Conservation (phyloP, 1,284 basidiomycete genomes). For the Sporisorium iseilematis-ciliati region DNA sequence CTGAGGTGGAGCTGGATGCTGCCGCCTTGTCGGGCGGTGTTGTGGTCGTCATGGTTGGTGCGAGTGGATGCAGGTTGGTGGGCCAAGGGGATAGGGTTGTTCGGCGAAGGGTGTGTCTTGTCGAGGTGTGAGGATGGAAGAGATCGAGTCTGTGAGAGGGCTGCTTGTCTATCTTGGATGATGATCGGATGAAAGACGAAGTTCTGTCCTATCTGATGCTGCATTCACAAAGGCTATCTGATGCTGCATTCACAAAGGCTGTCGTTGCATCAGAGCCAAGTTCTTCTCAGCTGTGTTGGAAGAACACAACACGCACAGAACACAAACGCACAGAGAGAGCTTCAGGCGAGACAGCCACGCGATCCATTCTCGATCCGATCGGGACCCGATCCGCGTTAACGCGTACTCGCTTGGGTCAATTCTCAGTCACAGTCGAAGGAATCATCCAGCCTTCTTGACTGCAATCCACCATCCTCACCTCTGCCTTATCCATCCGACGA, state of each 20-base stretch:
- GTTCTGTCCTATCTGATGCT: too few relatives aligned
- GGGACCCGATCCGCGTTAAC: background rate
- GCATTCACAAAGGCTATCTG: too few relatives aligned
- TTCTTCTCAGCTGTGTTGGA: too few relatives aligned
- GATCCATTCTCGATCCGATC: background rate
- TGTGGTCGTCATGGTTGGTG: conserved; percentile 2
- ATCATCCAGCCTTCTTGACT: conserved; percentile 5
- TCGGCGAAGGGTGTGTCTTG: background rate
- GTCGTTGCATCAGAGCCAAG: too few relatives aligned
- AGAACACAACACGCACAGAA: too few relatives aligned
- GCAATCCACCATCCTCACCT: conserved; percentile 1
- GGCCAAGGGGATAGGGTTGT: too few relatives aligned
- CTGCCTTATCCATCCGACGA: background rate
- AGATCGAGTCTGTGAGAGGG: background rate
- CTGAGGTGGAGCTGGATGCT: conserved; percentile 5
- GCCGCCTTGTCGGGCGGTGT: background rate
- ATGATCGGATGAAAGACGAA: too few relatives aligned
- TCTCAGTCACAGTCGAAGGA: background rate
- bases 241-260: too few relatives aligned
- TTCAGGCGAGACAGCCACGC: too few relatives aligned
- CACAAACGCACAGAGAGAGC: too few relatives aligned
- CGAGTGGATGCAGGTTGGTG: background rate
- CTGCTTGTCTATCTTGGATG: too few relatives aligned
- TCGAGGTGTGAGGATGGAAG: background rate
- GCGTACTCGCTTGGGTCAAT: background rate